Evolutionary conservation across 306 rosid genomes (phyloP).

Genomic region (Fragaria nilgerrensis): DNA sequence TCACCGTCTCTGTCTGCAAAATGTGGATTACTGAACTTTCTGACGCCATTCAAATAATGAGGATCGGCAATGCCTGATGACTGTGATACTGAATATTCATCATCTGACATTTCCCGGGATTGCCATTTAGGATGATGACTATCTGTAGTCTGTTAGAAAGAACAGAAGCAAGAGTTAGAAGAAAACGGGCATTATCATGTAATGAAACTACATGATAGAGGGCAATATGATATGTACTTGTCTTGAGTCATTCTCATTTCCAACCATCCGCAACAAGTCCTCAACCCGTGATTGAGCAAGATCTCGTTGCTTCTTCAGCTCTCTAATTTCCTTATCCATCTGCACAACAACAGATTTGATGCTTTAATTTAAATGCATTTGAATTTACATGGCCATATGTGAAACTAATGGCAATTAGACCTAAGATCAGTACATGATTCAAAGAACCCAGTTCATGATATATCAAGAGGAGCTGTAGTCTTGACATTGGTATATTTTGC

Average conservation of each 20-base stretch:
- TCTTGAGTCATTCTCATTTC: slow-evolving; percentile 56
- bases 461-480: neutral
- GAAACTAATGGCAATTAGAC: neutral
- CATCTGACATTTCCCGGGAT: slow-evolving; percentile 55
- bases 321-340: slow-evolving; percentile 89
- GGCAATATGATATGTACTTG: slow-evolving; percentile 41
- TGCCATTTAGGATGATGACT: slow-evolving; percentile 40
- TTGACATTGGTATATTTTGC: neutral
- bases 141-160: slow-evolving; percentile 35
- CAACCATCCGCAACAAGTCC: slow-evolving; percentile 71
- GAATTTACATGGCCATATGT: neutral
- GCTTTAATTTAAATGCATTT: slow-evolving; percentile 15
- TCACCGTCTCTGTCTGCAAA: slow-evolving; percentile 45
- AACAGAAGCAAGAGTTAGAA: slow-evolving; percentile 13
- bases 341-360: slow-evolving; percentile 33
- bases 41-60: slow-evolving; percentile 33
- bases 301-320: slow-evolving; percentile 83
- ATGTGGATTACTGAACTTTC: slow-evolving; percentile 64
- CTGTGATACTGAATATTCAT: slow-evolving; percentile 75
- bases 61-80: slow-evolving; percentile 56
- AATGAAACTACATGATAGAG: slow-evolving; percentile 17
- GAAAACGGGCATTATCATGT: slow-evolving; percentile 9
- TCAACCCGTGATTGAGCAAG: slow-evolving; percentile 89
- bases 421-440: neutral
- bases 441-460: neutral